Evolutionary conservation across 208 protist genomes (phyloP), one percentile per base, ranked within the genome.

Genomic region (Angomonas deanei): DNA sequence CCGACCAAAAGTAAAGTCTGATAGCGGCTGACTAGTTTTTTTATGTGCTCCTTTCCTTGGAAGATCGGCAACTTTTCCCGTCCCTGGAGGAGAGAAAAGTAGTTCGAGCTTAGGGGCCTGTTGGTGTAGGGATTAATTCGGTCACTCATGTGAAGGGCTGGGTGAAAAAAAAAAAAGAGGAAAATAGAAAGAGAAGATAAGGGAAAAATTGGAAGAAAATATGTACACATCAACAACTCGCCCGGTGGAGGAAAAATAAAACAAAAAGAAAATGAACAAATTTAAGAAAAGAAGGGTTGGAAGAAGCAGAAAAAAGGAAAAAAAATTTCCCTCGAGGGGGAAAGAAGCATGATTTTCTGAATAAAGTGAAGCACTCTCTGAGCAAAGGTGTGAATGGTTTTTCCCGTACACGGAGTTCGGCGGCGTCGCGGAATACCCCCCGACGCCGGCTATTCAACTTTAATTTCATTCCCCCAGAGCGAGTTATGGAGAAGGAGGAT

Each of bases 1-100:
- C 95, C 94, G 15, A 92, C 90, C 17, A 98, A 74, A 6, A 98
- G 80, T 0, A 98, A 38, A 0, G 94, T 91, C 50, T 95, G 90
- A 46, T 97, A 88, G 30, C 80, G 74, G n/a, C 66, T 63, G 5
- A 99, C 54, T 19, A 99, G 74, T 47, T 97, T 76, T 62, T 91
- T 78, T 64, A 95, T 86, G 24, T 78, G 68, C 19, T 77, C 68
- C 61, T 90, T 92, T 0, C 74, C 84, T 15, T 74, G 75, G 64
- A 83, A 91, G 78, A 93, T 86, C 8, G 86, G 84, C 11, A 96
- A 66, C 13, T 61, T 76, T 65, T 89, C 70, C 19, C 89, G 64
- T 1, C 68, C 75, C 52, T 79, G 61, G 11, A 82, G 66, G 10
- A 94, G 46, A 0, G 27, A 50, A 54, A 79, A 74, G 57, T 91